Evolutionary conservation across 1,284 basidiomycete species (phyloP).

Genomic region (Irpex sp.): DNA sequence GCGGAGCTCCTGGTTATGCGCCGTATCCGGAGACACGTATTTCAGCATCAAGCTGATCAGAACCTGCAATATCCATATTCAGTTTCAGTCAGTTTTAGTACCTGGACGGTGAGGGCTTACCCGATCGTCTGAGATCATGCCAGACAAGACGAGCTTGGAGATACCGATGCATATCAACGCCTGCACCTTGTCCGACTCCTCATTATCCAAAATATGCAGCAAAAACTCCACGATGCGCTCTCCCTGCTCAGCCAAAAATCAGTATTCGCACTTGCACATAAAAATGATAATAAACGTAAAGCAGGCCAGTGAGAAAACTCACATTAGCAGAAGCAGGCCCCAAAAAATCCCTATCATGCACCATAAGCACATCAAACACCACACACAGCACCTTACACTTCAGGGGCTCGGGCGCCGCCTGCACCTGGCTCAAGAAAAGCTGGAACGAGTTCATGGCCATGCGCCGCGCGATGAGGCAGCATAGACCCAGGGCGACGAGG

Average conservation of each 20-base stretch:
- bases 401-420: constrained; percentile 71
- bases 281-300: too few species aligned
- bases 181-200: constrained; percentile 77
- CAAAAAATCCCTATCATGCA: constrained; percentile 81
- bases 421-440: constrained; percentile 85
- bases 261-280: too few species aligned
- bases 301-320: too few species aligned
- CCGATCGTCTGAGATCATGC: constrained; percentile 73
- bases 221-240: constrained; percentile 74
- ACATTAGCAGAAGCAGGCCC: constrained; percentile 52
- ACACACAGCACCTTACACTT: constrained; percentile 83
- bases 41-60: constrained; percentile 76
- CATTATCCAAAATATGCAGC: constrained; percentile 69
- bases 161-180: constrained; percentile 82
- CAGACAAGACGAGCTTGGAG: constrained; percentile 87
- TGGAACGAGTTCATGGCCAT: constrained; percentile 92
- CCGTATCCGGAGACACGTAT: constrained; percentile 88
- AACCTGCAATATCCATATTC: constrained; percentile 44
- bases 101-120: constrained; percentile 35
- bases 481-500: constrained; percentile 82
- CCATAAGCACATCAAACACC: constrained; percentile 88
- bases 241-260: constrained; percentile 36
- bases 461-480: constrained; percentile 88
- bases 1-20: constrained; percentile 80
- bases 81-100: not conserved